A percentile compares a stretch with the other conserved stretches of the same genome.
phyloP scores from a whole-genome alignment of 2,329 filamentous ascomycete species.

The Parafenestella ontariensis region DNA sequence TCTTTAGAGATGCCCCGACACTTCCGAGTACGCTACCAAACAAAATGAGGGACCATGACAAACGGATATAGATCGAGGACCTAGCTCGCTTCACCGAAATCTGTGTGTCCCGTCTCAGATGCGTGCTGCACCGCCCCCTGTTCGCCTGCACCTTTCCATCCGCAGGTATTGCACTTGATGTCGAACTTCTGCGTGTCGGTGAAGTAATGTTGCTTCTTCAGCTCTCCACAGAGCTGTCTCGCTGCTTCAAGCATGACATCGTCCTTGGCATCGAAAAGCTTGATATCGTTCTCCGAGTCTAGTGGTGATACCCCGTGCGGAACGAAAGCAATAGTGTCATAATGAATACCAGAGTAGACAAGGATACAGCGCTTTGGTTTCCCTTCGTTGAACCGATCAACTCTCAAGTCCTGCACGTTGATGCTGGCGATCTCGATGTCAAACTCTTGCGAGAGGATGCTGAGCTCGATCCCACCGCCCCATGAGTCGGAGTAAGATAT shows the following conservation, averaged over 20 bases:
- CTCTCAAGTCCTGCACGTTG: slow-evolving; percentile 73
- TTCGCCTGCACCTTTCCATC: slow-evolving; percentile 72
- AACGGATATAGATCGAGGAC: neutral
- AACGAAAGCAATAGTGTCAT: slow-evolving; percentile 84
- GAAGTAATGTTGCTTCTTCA: slow-evolving; percentile 80
- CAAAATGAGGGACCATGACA: neutral
- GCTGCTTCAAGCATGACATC: slow-evolving; percentile 66
- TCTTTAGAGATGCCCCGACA: neutral
- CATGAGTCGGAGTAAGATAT: slow-evolving; percentile 83
- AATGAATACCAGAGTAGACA: slow-evolving; percentile 92
- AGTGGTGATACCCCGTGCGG: slow-evolving; percentile 63
- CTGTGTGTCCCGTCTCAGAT: slow-evolving; percentile 58
- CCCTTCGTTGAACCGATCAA: slow-evolving; percentile 81
- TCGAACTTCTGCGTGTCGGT: slow-evolving; percentile 85
- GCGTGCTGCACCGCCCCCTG: slow-evolving; percentile 69
- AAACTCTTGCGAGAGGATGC: slow-evolving; percentile 84
- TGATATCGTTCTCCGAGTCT: slow-evolving; percentile 79
- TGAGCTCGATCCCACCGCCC: slow-evolving; percentile 91
- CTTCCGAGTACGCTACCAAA: neutral
- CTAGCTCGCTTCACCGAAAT: slow-evolving; percentile 44
- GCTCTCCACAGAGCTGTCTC: slow-evolving; percentile 58
- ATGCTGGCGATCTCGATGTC: slow-evolving; percentile 84
- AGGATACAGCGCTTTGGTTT: slow-evolving; percentile 72
- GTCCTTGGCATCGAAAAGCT: slow-evolving; percentile 70
- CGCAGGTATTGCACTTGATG: slow-evolving; percentile 78